phyloP scores from a whole-genome alignment of 2,329 filamentous ascomycete species.

The Zasmidium cellare region DNA sequence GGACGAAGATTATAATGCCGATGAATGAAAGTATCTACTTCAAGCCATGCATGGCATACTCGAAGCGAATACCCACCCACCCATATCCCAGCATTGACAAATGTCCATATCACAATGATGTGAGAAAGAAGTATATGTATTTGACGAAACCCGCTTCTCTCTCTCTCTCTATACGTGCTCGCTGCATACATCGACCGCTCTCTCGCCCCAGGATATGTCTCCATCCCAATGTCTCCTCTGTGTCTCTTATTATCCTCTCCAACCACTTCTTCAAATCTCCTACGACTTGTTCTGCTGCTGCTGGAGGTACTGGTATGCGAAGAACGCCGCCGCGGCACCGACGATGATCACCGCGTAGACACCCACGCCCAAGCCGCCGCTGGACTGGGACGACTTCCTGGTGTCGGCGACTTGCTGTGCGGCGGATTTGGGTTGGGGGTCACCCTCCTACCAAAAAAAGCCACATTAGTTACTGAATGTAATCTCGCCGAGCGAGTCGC shows the following conservation, averaged over 20 bases:
- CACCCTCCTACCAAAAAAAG: conserved; percentile 61
- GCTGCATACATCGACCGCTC: not conserved
- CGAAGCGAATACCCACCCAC: too few species aligned
- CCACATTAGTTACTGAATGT: not conserved
- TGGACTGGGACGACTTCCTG: conserved; percentile 38
- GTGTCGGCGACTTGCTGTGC: conserved; percentile 51
- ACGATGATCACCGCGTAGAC: conserved; percentile 79
- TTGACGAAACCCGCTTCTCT: not conserved
- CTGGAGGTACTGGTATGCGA: conserved; percentile 83
- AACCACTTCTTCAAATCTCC: not conserved
- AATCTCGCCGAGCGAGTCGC: not conserved
- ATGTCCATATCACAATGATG: too few species aligned
- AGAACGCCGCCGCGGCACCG: conserved; percentile 75
- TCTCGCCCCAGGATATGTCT: too few species aligned
- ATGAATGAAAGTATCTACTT: too few species aligned
- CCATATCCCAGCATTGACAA: too few species aligned
- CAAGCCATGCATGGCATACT: too few species aligned
- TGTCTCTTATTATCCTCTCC: too few species aligned
- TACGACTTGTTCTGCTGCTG: conserved; percentile 43
- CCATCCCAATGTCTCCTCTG: too few species aligned
- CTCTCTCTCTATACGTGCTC: not conserved
- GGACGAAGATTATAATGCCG: too few species aligned
- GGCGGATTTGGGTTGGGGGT: conserved; percentile 70
- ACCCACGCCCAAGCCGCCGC: conserved; percentile 66
- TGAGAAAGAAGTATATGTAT: too few species aligned